These are phyloP conservation scores for Podospora pseudocomata DNA, from an alignment of 495 filamentous ascomycete genomes.

Conservation along the genomic window DNA sequence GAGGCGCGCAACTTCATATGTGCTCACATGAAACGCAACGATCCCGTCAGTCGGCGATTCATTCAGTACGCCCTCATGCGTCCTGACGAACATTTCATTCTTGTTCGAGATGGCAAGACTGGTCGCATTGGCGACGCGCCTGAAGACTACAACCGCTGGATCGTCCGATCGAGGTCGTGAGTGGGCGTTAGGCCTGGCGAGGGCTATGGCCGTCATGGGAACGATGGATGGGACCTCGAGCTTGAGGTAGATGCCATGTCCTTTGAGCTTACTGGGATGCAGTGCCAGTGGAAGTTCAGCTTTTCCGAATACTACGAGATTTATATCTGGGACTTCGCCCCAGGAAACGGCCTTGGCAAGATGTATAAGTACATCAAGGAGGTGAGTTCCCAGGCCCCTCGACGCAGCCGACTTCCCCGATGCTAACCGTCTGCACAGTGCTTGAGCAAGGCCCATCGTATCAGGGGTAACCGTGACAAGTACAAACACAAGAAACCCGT, in stretches of 20 bases:
- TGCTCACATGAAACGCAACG: conserved; percentile 49
- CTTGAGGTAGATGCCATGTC: conserved; percentile 38
- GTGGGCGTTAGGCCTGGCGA: not conserved
- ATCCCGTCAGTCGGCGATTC: conserved; percentile 47
- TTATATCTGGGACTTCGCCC: conserved; percentile 48
- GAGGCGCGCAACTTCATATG: conserved; percentile 50
- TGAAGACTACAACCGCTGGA: conserved; percentile 44
- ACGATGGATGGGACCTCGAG: conserved; percentile 35
- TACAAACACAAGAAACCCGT: conserved; percentile 36
- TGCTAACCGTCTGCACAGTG: not conserved
- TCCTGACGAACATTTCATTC: conserved; percentile 37
- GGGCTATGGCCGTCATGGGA: not conserved
- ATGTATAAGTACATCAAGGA: conserved; percentile 16
- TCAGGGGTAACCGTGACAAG: conserved; percentile 28
- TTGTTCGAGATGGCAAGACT: conserved; percentile 49
- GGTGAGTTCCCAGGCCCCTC: not conserved
- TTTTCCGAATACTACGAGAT: conserved; percentile 52
- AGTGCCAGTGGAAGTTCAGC: conserved; percentile 43
- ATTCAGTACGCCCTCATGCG: conserved; percentile 49
- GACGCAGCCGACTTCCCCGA: too few species aligned
- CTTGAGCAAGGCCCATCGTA: conserved; percentile 35
- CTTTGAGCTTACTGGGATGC: conserved; percentile 38
- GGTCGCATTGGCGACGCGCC: conserved; percentile 45
- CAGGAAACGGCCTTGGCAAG: conserved; percentile 24
- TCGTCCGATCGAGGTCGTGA: conserved; percentile 42